Conservation (phyloP, 78 protist species). For the Dictyostelium brefeldianum region DNA sequence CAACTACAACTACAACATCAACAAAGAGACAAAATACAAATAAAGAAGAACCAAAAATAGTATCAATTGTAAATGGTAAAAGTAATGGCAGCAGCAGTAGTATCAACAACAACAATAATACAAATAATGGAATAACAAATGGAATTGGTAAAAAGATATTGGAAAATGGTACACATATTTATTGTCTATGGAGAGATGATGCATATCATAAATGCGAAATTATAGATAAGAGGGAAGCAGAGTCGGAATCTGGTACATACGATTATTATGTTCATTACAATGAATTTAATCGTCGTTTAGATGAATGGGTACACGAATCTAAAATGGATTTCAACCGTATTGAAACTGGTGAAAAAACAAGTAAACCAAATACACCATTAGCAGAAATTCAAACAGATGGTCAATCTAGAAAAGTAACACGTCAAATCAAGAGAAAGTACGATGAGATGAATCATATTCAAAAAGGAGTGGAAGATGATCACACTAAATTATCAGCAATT, state of each 20-base stretch:
- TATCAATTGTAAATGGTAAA: not conserved
- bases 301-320: slow-evolving; percentile 84
- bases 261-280: slow-evolving; percentile 84
- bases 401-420: slow-evolving; percentile 50
- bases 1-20: not conserved
- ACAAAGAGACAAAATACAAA: no score
- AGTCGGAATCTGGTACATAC: slow-evolving; percentile 60
- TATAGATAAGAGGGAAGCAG: slow-evolving; percentile 74
- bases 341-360: slow-evolving; percentile 3
- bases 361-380: slow-evolving; percentile 7
- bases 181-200: slow-evolving; percentile 84
- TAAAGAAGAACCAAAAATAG: not conserved
- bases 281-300: slow-evolving; percentile 84
- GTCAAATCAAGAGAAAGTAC: slow-evolving; percentile 65
- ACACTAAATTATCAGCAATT: slow-evolving; percentile 68
- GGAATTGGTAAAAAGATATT: slow-evolving; percentile 31
- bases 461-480: slow-evolving; percentile 31
- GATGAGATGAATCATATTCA: slow-evolving; percentile 75
- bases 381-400: slow-evolving; percentile 65
- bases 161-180: slow-evolving; percentile 70
- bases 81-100: not conserved
- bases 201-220: slow-evolving; percentile 71
- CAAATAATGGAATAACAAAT: not conserved
- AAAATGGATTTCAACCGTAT: slow-evolving; percentile 52
- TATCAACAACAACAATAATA: not conserved